phyloP scores from a whole-genome alignment of 768 basidiomycete genomes.

The Pseudohyphozyma bogoriensis region DNA sequence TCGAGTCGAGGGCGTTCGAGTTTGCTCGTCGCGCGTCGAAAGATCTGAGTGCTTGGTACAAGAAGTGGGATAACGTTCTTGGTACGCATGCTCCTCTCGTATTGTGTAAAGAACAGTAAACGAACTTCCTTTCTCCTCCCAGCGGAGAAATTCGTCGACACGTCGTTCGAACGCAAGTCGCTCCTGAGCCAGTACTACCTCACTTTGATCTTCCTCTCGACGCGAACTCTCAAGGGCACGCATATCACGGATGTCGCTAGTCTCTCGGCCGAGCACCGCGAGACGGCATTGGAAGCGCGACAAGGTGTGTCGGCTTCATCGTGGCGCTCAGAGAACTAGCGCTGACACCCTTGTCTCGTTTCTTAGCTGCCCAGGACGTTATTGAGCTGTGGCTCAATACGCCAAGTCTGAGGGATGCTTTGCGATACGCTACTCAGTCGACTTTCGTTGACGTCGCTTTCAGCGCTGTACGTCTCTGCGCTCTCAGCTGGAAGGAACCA shows the following conservation, averaged over 20 bases:
- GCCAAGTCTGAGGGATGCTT: conserved; percentile 52
- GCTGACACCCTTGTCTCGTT: too few species aligned
- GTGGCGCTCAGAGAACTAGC: too few species aligned
- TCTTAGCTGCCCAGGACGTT: neutral
- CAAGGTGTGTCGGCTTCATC: too few species aligned
- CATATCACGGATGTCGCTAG: neutral
- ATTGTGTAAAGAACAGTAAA: neutral
- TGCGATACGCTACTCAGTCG: conserved; percentile 86
- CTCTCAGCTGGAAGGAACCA: neutral
- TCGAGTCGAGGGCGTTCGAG: neutral
- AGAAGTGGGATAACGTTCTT: neutral
- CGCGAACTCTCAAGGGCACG: neutral
- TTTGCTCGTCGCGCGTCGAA: neutral
- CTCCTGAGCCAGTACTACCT: neutral
- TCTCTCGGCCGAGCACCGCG: neutral
- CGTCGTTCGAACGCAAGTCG: conserved; percentile 6
- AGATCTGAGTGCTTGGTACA: neutral
- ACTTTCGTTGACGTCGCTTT: conserved; percentile 84
- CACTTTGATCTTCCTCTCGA: neutral
- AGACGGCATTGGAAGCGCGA: neutral
- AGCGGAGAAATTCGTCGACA: neutral
- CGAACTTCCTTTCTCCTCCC: neutral
- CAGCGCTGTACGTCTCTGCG: conserved; percentile 43
- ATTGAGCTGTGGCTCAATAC: neutral
- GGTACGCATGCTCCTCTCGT: neutral